These are phyloP conservation scores for Penicillium roqueforti DNA, from an alignment of 495 filamentous ascomycete species.

Conservation along the genomic window DNA sequence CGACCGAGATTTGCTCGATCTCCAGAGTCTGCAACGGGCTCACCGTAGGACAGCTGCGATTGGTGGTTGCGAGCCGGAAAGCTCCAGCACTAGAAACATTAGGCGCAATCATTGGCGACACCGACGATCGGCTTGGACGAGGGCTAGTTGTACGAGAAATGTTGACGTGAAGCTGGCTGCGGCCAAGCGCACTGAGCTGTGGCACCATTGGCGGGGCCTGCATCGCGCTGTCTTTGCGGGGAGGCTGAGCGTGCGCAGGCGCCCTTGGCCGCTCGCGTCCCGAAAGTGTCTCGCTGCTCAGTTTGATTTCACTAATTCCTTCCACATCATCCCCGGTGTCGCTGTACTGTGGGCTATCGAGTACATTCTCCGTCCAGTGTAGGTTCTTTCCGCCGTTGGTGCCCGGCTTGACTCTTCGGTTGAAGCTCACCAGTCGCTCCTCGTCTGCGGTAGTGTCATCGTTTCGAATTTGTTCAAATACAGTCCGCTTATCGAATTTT, in stretches of 20 bases:
- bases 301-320: constrained; percentile 51
- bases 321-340: constrained; percentile 63
- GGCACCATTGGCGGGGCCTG: constrained; percentile 33
- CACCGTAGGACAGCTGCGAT: constrained; percentile 72
- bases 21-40: constrained; percentile 83
- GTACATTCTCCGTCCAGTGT: constrained; percentile 87
- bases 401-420: constrained; percentile 70
- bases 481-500: constrained; percentile 86
- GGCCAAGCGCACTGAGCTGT: constrained; percentile 35
- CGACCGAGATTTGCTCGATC: constrained; percentile 80
- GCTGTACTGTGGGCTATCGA: constrained; percentile 64
- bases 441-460: constrained; percentile 86
- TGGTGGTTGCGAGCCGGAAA: constrained; percentile 54
- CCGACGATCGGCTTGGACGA: constrained; percentile 33
- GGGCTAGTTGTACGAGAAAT: constrained; percentile 44
- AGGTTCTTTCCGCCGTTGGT: constrained; percentile 85
- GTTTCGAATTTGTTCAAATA: constrained; percentile 84
- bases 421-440: constrained; percentile 83
- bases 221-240: constrained; percentile 60
- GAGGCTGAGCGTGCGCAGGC: constrained; percentile 46
- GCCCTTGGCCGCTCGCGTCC: constrained; percentile 50
- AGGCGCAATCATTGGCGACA: constrained; percentile 36
- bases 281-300: constrained; percentile 52
- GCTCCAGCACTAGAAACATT: constrained; percentile 29
- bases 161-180: constrained; percentile 31